Conservation (phyloP, 2,329 filamentous ascomycete genomes). For the Trichophyton schoenleinii region DNA sequence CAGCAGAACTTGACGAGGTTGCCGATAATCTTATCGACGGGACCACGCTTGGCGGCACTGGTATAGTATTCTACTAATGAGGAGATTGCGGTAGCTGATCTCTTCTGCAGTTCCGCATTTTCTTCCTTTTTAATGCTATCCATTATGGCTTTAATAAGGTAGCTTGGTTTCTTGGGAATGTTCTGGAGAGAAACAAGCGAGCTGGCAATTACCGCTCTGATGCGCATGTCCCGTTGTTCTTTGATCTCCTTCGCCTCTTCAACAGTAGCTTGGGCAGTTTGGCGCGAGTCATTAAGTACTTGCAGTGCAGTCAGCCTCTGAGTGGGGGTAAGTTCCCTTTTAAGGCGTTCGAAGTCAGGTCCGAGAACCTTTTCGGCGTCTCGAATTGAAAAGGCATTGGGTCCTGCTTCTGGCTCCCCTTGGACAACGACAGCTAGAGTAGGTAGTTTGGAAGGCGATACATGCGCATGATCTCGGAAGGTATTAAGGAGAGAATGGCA, state of each 20-base stretch:
- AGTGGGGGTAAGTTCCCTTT: constrained; percentile 76
- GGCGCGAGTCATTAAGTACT: constrained; percentile 63
- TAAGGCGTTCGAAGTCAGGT: constrained; percentile 75
- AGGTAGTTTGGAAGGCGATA: constrained; percentile 62
- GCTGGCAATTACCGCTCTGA: constrained; percentile 74
- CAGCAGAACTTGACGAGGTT: constrained; percentile 97
- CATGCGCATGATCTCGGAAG: constrained; percentile 82
- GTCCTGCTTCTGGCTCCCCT: constrained; percentile 80
- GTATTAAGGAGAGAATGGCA: constrained; percentile 81
- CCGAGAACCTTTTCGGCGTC: constrained; percentile 80
- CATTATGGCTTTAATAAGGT: constrained; percentile 94
- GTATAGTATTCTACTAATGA: constrained; percentile 78
- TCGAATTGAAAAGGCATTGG: constrained; percentile 75
- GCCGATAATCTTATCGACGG: constrained; percentile 88
- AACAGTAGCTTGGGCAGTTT: constrained; percentile 58
- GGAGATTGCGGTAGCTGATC: constrained; percentile 75
- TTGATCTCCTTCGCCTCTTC: constrained; percentile 69
- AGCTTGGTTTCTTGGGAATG: constrained; percentile 84
- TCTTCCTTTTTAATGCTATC: constrained; percentile 95
- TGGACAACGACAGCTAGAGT: constrained; percentile 81
- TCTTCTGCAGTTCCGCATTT: constrained; percentile 72
- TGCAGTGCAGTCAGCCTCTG: constrained; percentile 74
- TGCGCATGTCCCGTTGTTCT: constrained; percentile 67
- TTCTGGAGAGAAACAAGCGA: constrained; percentile 77
- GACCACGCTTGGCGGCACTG: constrained; percentile 61